These are phyloP conservation scores for Chlamydomonas reinhardtii DNA, from an alignment of 163 green algal genomes.

Conservation along the genomic window DNA sequence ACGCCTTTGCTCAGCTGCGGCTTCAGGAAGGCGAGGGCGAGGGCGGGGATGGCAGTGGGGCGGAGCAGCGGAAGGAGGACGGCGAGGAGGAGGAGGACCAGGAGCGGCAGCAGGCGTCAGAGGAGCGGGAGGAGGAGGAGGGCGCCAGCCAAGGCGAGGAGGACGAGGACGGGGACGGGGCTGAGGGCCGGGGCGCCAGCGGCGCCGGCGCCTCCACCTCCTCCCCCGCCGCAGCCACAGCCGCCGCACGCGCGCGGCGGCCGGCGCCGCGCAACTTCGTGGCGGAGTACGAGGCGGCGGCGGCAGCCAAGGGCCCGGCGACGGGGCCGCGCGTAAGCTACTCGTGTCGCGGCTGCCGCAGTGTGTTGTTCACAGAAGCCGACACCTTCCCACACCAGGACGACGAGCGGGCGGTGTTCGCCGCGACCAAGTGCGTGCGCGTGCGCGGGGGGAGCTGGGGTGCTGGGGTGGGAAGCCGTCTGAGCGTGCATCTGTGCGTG, in stretches of 20 bases:
- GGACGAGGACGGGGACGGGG: not conserved
- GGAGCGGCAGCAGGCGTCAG: not conserved
- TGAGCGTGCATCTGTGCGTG: no score
- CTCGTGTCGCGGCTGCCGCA: conserved; percentile 50
- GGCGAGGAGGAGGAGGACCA: not conserved
- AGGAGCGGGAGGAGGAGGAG: not conserved
- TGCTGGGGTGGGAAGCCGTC: not conserved
- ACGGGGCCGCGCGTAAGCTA: conserved; percentile 47
- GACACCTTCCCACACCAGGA: conserved; percentile 22
- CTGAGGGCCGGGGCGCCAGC: not conserved
- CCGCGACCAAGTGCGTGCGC: conserved; percentile 15
- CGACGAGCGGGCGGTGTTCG: conserved; percentile 34
- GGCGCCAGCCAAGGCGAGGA: not conserved
- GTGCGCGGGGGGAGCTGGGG: not conserved
- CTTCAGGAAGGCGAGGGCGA: conserved; percentile 1
- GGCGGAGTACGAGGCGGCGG: conserved; percentile 30
- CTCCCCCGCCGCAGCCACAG: not conserved
- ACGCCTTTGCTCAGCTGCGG: conserved; percentile 14
- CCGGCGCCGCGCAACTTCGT: conserved; percentile 35
- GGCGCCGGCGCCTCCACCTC: not conserved
- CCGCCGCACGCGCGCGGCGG: not conserved
- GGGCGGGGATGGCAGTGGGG: not conserved
- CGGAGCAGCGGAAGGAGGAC: not conserved
- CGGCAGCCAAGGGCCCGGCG: conserved; percentile 34
- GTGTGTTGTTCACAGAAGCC: conserved; percentile 46